Base-by-base conservation (phyloP, 2,329 filamentous ascomycete species). In the Talaromyces marneffei region DNA sequence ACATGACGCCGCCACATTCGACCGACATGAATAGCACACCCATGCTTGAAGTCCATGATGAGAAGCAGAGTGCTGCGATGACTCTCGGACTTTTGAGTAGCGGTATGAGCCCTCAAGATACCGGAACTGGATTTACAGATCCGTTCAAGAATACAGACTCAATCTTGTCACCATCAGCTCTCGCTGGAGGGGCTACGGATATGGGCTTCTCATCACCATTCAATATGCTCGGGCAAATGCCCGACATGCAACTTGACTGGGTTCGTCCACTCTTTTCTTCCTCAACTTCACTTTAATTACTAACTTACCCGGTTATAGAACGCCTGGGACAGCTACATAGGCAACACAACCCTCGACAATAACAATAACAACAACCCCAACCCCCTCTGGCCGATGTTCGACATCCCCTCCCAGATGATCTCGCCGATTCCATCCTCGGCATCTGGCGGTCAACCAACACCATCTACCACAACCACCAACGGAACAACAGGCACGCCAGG, bases 311-410 rank as follows among this genome's bases (percentile, higher is more conserved):
- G 2, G n/a, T 29, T 1, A 65, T 65, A 87, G 85, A 83, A 87
- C 64, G 85, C 85, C 29, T 89, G 86, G 86, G 87, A 89, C 69
- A 84, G 81, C 6, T 89, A 88, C 66, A 84, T 89, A 53, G 86
- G 88, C 70, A 85, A 83, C 57, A 79, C 83, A 5, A 79, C 71
- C 6, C 65, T 79, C 35, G 79, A 80, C 53, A 69, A 33, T 39
- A 58, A 25, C 44, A 59, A 40, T 37, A 52, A 31, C 20, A 35
- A 25, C 20, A 53, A 73, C 9, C 66, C 73, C 14, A 76, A 70
- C 44, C 73, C 73, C 53, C 71, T 74, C 60, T 79, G 75, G 76
- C 68, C 70, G 16, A 71, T 71, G 52, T 68, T 69, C 60, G 74
- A 77, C 48, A 50, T 68, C n/a, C 68, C 72, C 5, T 18, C 33